These are phyloP conservation scores for Tulasnella sp. DNA, from an alignment of 768 basidiomycete species.

Conservation along the genomic window DNA sequence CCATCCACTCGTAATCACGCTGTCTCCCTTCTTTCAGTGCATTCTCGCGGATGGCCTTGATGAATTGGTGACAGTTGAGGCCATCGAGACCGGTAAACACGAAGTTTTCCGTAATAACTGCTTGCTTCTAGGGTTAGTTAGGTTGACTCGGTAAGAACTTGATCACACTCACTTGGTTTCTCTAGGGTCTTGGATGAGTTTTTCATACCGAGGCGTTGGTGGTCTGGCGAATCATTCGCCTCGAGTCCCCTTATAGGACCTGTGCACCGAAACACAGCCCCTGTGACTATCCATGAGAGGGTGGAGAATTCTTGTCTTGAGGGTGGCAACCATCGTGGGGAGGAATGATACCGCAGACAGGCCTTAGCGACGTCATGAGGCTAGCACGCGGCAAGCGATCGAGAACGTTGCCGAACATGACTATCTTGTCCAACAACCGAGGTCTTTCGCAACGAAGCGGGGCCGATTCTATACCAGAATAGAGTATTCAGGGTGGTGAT, in stretches of 20 bases:
- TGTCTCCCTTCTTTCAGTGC: background rate
- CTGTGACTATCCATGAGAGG: background rate
- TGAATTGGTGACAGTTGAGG: background rate
- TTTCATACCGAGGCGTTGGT: background rate
- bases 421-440: background rate
- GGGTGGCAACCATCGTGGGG: conserved; percentile 1
- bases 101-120: background rate
- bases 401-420: background rate
- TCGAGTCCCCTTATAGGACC: background rate
- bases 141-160: background rate
- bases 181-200: background rate
- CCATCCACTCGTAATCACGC: conserved; percentile 11
- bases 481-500: background rate
- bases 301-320: background rate
- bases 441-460: background rate
- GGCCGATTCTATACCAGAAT: background rate
- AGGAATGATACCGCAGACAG: background rate
- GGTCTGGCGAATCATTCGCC: background rate
- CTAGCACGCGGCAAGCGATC: background rate
- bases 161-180: background rate
- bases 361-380: conserved; percentile 15
- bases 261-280: background rate
- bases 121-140: background rate
- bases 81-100: background rate
- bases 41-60: background rate